A percentile compares a stretch with the other conserved stretches of the same genome.
Conservation (phyloP, 2,329 filamentous ascomycete species). For the Paramyrothecium sp. region DNA sequence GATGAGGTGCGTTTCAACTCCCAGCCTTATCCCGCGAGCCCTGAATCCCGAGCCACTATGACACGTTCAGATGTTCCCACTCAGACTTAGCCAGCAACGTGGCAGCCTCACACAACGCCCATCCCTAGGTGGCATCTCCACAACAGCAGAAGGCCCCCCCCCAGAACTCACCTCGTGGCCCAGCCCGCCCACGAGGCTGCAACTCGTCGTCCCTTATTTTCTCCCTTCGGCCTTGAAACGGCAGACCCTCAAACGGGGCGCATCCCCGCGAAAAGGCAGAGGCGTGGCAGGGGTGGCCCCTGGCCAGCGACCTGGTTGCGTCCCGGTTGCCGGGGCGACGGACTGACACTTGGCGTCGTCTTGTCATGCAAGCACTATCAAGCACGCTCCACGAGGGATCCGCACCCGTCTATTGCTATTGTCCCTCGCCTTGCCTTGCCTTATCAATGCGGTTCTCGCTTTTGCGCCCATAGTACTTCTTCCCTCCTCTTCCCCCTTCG, state of each 20-base stretch:
- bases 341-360: not conserved
- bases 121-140: not conserved
- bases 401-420: too few relatives aligned
- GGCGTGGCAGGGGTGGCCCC: not conserved
- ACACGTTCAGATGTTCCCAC: not conserved
- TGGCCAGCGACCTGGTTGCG: not conserved
- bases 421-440: too few relatives aligned
- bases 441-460: too few relatives aligned
- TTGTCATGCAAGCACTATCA: not conserved
- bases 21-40: not conserved
- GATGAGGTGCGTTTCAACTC: too few relatives aligned
- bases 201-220: too few relatives aligned
- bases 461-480: not conserved
- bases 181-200: too few relatives aligned
- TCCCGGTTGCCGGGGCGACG: slow-evolving; percentile 2
- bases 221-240: not conserved
- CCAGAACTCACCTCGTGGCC: too few relatives aligned
- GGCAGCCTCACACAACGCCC: not conserved
- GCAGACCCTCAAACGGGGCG: not conserved
- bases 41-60: not conserved
- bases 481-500: not conserved
- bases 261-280: not conserved
- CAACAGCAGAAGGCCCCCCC: not conserved
- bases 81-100: not conserved
- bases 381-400: not conserved